Percentiles rank a stretch among this genome's conserved stretches.
These are phyloP conservation scores for Boletellus deceptivus DNA, from an alignment of 1,284 basidiomycete species.

Conservation along the genomic window DNA sequence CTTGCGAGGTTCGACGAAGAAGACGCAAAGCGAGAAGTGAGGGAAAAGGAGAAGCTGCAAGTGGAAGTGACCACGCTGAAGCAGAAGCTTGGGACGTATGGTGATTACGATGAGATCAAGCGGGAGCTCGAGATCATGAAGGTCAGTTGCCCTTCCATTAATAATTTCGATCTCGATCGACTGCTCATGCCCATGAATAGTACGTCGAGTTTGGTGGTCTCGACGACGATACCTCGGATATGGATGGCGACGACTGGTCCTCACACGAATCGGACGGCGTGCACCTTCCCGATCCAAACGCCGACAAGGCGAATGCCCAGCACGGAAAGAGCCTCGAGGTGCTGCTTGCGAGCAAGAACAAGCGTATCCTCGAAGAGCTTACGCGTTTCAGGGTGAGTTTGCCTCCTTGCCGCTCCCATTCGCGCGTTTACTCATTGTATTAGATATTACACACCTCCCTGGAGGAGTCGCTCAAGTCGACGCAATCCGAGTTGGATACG, in stretches of 20 bases:
- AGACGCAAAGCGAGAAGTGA: slow-evolving; percentile 16
- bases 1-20: slow-evolving; percentile 22
- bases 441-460: slow-evolving; percentile 84
- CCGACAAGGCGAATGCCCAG: slow-evolving; percentile 73
- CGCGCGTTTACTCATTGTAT: neutral
- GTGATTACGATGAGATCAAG: slow-evolving; percentile 94
- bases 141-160: slow-evolving; percentile 42
- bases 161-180: neutral
- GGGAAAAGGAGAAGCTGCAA: slow-evolving; percentile 37
- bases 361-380: slow-evolving; percentile 89
- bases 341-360: slow-evolving; percentile 91
- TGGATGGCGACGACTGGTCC: slow-evolving; percentile 43
- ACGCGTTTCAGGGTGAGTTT: slow-evolving; percentile 81
- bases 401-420: neutral
- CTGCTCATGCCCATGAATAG: slow-evolving; percentile 39
- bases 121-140: slow-evolving; percentile 97
- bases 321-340: slow-evolving; percentile 85
- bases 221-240: slow-evolving; percentile 65
- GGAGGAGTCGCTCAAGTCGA: slow-evolving; percentile 59
- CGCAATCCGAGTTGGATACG: slow-evolving; percentile 58
- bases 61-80: slow-evolving; percentile 68
- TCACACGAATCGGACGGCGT: slow-evolving; percentile 39
- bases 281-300: slow-evolving; percentile 83
- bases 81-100: slow-evolving; percentile 66
- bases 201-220: slow-evolving; percentile 91